These are phyloP conservation scores for Torulaspora indica DNA, from an alignment of 805 yeast species.

Conservation along the genomic window DNA sequence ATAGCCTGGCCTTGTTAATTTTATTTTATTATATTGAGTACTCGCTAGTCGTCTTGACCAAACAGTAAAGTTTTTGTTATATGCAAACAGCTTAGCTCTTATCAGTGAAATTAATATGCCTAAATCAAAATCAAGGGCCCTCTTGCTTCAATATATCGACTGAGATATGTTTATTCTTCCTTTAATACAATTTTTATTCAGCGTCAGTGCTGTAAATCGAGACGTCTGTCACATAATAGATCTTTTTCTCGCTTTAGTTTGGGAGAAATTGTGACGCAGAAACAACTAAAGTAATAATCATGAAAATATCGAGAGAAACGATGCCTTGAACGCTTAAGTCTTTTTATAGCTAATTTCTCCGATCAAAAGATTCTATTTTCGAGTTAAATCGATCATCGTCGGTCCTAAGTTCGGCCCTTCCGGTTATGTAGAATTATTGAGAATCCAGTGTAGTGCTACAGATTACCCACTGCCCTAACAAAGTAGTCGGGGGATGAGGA, in stretches of 20 bases:
- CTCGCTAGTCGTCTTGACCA: neutral
- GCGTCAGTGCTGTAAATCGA: constrained; percentile 6
- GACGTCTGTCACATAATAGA: constrained; percentile 1
- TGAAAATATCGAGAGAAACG: neutral
- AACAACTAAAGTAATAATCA: neutral
- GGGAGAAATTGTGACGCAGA: constrained; percentile 9
- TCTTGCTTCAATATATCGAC: neutral
- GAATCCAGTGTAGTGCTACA: too few relatives aligned
- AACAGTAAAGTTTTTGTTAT: constrained; percentile 2
- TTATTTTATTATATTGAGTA: neutral
- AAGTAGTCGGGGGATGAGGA: too few relatives aligned
- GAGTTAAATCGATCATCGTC: neutral
- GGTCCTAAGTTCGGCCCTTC: too few relatives aligned
- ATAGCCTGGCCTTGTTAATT: neutral
- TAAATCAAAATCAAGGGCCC: neutral
- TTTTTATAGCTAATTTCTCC: constrained; percentile 1
- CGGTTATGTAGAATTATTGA: too few relatives aligned
- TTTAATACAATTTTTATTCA: constrained; percentile 1
- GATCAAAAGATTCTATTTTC: constrained; percentile 4
- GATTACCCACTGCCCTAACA: too few relatives aligned
- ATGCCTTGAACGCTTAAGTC: neutral
- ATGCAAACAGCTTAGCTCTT: neutral
- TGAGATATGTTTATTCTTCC: neutral
- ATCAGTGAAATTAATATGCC: neutral
- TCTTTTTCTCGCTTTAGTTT: constrained; percentile 1